Conservation (phyloP, 2,329 filamentous ascomycete species). For the Mycogone perniciosa region DNA sequence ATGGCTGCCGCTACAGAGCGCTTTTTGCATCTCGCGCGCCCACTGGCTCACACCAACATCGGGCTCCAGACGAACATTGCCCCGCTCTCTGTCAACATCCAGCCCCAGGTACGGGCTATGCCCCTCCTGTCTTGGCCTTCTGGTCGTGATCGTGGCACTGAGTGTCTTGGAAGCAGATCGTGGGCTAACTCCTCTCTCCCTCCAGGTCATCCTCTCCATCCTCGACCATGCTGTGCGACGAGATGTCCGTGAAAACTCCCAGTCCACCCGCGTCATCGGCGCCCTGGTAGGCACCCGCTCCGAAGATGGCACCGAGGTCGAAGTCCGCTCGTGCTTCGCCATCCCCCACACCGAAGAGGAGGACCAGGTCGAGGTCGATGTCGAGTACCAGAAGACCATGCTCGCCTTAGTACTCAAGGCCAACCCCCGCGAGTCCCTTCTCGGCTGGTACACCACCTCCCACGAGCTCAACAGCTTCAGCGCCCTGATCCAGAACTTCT, state of each 20-base stretch:
- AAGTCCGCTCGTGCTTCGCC: slow-evolving; percentile 93
- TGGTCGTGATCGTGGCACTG: not conserved
- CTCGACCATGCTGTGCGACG: slow-evolving; percentile 91
- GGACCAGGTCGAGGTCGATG: slow-evolving; percentile 98
- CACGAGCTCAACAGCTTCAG: slow-evolving; percentile 97
- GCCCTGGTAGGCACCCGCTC: slow-evolving; percentile 87
- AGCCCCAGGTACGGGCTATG: slow-evolving; percentile 70
- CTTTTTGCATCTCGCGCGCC: slow-evolving; percentile 91
- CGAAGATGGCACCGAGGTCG: slow-evolving; percentile 94
- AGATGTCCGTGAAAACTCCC: slow-evolving; percentile 59
- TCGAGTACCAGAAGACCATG: slow-evolving; percentile 99
- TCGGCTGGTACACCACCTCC: slow-evolving; percentile 98
- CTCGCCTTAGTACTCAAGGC: slow-evolving; percentile 89
- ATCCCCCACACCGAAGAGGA: slow-evolving; percentile 97
- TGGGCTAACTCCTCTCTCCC: slow-evolving; percentile 4
- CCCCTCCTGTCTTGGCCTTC: slow-evolving; percentile 11
- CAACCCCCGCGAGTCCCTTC: slow-evolving; percentile 84
- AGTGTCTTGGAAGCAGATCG: not conserved
- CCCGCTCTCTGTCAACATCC: slow-evolving; percentile 89
- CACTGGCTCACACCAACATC: slow-evolving; percentile 73
- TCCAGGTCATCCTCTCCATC: slow-evolving; percentile 66
- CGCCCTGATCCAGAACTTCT: slow-evolving; percentile 97
- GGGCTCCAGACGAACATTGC: slow-evolving; percentile 80
- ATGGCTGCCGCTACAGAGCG: slow-evolving; percentile 78
- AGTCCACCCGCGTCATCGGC: slow-evolving; percentile 93